These are phyloP conservation scores for Starmerella tilneyi DNA, from an alignment of 805 yeast genomes.

Conservation along the genomic window DNA sequence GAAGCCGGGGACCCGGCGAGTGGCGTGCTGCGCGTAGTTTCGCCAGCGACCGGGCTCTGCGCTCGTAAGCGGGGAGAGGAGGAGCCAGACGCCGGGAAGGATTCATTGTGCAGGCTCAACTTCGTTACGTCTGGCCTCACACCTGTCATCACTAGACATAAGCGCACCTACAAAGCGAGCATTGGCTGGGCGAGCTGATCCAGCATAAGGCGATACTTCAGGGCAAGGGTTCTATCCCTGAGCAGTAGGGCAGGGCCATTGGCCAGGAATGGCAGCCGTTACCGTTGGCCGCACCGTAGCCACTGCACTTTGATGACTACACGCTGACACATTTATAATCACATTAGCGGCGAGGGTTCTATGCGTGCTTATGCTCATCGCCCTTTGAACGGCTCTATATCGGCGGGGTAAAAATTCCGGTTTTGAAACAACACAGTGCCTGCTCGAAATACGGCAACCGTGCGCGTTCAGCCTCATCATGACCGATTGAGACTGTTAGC, in stretches of 20 bases:
- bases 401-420: too few species aligned
- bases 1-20: neutral
- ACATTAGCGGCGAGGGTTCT: too few species aligned
- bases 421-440: too few species aligned
- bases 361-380: too few species aligned
- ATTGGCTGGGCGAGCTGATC: neutral
- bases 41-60: neutral
- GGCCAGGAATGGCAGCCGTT: neutral
- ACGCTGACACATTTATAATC: too few species aligned
- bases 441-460: too few species aligned
- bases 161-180: neutral
- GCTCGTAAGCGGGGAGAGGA: neutral
- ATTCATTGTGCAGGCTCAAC: neutral
- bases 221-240: constrained; percentile 1
- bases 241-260: neutral
- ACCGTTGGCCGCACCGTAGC: constrained; percentile 1
- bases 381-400: too few species aligned
- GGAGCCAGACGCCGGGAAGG: neutral
- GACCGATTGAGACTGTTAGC: too few species aligned
- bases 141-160: constrained; percentile 7
- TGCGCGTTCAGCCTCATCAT: too few species aligned
- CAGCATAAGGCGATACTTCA: neutral
- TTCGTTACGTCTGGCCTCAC: constrained; percentile 6
- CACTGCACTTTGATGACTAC: neutral
- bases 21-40: neutral